Conservation (phyloP, 768 basidiomycete species). For the Boletellus sp. region DNA sequence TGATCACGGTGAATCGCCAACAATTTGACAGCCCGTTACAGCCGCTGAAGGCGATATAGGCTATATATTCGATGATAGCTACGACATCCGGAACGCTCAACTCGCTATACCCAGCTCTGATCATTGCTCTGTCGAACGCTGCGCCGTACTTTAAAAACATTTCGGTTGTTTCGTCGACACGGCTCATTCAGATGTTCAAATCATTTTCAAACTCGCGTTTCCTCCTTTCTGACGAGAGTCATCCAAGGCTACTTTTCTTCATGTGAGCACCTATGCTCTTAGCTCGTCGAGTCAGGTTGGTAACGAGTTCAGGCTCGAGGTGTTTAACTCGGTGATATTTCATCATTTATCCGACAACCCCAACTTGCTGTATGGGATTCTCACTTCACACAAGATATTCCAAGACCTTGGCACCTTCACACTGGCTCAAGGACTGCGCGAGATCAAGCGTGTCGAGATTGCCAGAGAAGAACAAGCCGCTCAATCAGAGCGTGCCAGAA, state of each 20-base stretch:
- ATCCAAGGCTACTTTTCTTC: conserved; percentile 89
- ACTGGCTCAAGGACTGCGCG: conserved; percentile 76
- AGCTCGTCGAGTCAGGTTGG: not conserved
- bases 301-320: conserved; percentile 63
- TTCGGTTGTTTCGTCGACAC: conserved; percentile 74
- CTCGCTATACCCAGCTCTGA: conserved; percentile 86
- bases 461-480: conserved; percentile 65
- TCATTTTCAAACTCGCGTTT: conserved; percentile 91
- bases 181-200: conserved; percentile 83
- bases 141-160: conserved; percentile 85
- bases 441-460: conserved; percentile 71
- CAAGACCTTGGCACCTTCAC: conserved; percentile 93
- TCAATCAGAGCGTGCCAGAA: conserved; percentile 25
- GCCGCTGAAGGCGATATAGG: conserved; percentile 40
- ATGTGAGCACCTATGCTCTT: conserved; percentile 48
- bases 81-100: conserved; percentile 80
- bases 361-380: conserved; percentile 80
- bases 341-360: conserved; percentile 81
- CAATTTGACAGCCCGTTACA: conserved; percentile 1
- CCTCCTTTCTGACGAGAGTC: conserved; percentile 89
- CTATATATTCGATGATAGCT: conserved; percentile 85
- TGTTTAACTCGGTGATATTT: conserved; percentile 82
- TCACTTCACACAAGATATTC: conserved; percentile 80
- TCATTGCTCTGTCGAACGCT: conserved; percentile 85
- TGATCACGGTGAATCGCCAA: conserved; percentile 65